Conservation (phyloP, 148 eudicot genomes). For the Oxyria digyna region DNA sequence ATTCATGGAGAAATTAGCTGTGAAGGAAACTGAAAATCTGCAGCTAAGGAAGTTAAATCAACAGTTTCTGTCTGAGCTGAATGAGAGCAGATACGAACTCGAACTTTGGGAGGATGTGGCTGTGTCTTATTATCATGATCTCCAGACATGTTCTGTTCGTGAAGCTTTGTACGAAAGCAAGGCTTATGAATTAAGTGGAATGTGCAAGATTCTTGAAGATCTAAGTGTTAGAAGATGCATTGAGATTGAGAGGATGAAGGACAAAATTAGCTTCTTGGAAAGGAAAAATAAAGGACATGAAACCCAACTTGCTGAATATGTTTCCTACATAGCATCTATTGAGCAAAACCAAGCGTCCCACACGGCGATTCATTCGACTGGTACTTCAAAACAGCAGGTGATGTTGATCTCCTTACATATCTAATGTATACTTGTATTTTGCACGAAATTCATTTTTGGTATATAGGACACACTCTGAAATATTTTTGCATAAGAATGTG, state of each 20-base stretch:
- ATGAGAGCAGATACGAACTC: constrained; percentile 53
- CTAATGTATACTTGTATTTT: background rate
- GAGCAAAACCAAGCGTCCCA: constrained; percentile 40
- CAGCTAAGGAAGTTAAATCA: no score
- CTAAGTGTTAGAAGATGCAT: constrained; percentile 32
- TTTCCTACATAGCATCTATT: constrained; percentile 41
- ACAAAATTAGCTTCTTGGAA: constrained; percentile 40
- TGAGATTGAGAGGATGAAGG: constrained; percentile 57
- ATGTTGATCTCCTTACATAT: background rate
- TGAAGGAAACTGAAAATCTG: no score
- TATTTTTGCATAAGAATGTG: background rate
- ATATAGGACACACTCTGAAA: background rate
- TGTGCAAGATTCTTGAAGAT: constrained; percentile 53
- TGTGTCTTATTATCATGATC: constrained; percentile 67
- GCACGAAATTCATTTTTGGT: background rate
- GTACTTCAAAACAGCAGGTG: background rate
- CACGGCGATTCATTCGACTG: constrained; percentile 5
- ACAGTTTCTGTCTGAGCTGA: constrained; percentile 31
- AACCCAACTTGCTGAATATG: constrained; percentile 48
- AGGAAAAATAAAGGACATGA: constrained; percentile 48
- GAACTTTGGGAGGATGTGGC: constrained; percentile 93
- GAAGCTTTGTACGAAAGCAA: constrained; percentile 62
- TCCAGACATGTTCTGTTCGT: constrained; percentile 56
- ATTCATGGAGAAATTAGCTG: no score
- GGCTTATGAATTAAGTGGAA: constrained; percentile 52